A percentile compares a stretch with the other conserved stretches of the same genome.
These are phyloP conservation scores for Ophiocordyceps camponoti-saundersi DNA, from an alignment of 2,329 filamentous ascomycete genomes.

Conservation along the genomic window DNA sequence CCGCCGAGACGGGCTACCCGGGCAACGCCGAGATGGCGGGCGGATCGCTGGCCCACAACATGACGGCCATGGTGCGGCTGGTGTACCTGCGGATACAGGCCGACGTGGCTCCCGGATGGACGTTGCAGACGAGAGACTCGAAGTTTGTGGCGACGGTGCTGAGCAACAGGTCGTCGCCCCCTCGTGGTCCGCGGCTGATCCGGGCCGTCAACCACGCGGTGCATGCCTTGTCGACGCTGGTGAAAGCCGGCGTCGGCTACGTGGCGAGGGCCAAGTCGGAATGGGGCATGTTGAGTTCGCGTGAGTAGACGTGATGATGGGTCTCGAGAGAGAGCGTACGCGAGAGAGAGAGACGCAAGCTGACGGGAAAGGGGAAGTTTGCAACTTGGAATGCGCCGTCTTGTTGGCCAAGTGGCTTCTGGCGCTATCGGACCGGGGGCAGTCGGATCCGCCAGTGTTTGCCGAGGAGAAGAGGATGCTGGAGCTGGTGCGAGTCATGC, in stretches of 20 bases:
- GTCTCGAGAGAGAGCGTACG: neutral
- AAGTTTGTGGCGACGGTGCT: conserved; percentile 43
- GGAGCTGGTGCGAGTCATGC: conserved; percentile 37
- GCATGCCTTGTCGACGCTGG: conserved; percentile 49
- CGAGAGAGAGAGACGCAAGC: neutral
- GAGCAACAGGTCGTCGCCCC: conserved; percentile 37
- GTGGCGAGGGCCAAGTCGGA: conserved; percentile 44
- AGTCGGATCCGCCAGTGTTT: conserved; percentile 30
- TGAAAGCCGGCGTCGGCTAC: conserved; percentile 46
- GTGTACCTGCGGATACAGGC: conserved; percentile 51
- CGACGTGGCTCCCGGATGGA: conserved; percentile 43
- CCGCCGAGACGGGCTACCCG: conserved; percentile 28
- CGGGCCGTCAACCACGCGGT: conserved; percentile 50
- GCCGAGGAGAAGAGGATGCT: conserved; percentile 36
- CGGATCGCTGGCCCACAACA: conserved; percentile 49
- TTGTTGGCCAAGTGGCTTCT: conserved; percentile 44
- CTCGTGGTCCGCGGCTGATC: conserved; percentile 41
- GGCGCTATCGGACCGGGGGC: conserved; percentile 33
- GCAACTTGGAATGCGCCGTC: conserved; percentile 44
- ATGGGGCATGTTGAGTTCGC: conserved; percentile 46
- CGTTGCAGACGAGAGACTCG: conserved; percentile 48
- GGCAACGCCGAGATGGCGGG: conserved; percentile 31
- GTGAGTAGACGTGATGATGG: conserved; percentile 20
- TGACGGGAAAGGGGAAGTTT: conserved; percentile 18
- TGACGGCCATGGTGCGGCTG: conserved; percentile 40